phyloP scores from a whole-genome alignment of 2,329 filamentous ascomycete genomes.

The Stagonosporopsis cucurbitacearum region DNA sequence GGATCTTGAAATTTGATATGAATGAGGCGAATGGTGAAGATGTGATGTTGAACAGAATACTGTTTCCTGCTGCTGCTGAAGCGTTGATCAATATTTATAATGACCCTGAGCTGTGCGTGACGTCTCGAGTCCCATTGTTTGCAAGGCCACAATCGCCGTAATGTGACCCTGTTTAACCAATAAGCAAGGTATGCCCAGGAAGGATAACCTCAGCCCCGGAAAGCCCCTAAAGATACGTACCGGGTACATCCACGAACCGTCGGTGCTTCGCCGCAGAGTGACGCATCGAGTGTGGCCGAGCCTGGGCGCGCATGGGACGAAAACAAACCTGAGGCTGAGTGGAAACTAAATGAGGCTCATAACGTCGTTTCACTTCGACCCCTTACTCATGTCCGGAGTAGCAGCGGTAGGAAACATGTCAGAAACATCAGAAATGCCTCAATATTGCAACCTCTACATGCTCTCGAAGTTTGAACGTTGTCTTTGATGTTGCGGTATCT shows the following conservation, averaged over 20 bases:
- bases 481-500: constrained; percentile 3
- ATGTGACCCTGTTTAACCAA: constrained; percentile 5
- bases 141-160: neutral
- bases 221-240: neutral
- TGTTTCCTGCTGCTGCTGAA: neutral
- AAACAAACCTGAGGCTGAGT: constrained; percentile 18
- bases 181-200: neutral
- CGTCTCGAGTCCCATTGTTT: constrained; percentile 10
- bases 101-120: constrained; percentile 5
- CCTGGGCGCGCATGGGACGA: constrained; percentile 15
- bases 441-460: neutral
- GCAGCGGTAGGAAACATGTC: constrained; percentile 1
- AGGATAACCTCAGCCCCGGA: neutral
- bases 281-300: constrained; percentile 12
- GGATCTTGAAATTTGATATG: neutral
- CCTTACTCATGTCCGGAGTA: neutral
- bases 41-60: neutral
- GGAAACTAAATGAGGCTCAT: constrained; percentile 10
- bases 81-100: constrained; percentile 6
- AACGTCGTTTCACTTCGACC: neutral
- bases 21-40: neutral
- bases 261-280: constrained; percentile 15
- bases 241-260: neutral
- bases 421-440: constrained; percentile 18
- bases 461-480: neutral